phyloP scores from a whole-genome alignment of 2,329 filamentous ascomycete species.

The Aureobasidium leucospermi region DNA sequence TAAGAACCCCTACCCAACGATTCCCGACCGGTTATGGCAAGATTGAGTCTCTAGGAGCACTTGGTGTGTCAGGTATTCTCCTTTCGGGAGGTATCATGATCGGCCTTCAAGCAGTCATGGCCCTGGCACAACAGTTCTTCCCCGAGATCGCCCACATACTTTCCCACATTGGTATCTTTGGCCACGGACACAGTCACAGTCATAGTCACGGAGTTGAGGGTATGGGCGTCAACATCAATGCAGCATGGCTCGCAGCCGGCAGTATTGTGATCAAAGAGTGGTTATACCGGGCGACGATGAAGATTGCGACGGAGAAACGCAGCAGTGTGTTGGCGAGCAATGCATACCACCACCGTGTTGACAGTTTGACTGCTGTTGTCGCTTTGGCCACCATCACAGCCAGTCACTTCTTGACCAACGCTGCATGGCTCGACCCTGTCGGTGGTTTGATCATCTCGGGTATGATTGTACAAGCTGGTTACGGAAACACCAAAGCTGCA shows the following conservation, averaged over 20 bases:
- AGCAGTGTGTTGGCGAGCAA: slow-evolving; percentile 95
- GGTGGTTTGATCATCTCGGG: slow-evolving; percentile 87
- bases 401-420: slow-evolving; percentile 76
- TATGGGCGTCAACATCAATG: slow-evolving; percentile 76
- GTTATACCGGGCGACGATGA: slow-evolving; percentile 96
- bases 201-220: slow-evolving; percentile 51
- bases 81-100: slow-evolving; percentile 87
- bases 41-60: slow-evolving; percentile 88
- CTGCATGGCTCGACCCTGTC: slow-evolving; percentile 88
- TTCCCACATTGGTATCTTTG: slow-evolving; percentile 36
- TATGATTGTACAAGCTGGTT: slow-evolving; percentile 87
- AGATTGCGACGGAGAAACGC: slow-evolving; percentile 86
- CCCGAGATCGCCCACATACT: slow-evolving; percentile 38
- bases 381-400: slow-evolving; percentile 83
- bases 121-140: slow-evolving; percentile 45
- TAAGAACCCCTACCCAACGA: slow-evolving; percentile 71
- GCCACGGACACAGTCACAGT: slow-evolving; percentile 56
- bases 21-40: slow-evolving; percentile 95
- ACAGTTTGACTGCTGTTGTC: slow-evolving; percentile 90
- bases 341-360: slow-evolving; percentile 90
- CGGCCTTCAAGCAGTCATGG: slow-evolving; percentile 60
- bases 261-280: slow-evolving; percentile 93
- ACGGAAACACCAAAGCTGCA: slow-evolving; percentile 73
- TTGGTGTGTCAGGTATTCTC: slow-evolving; percentile 88
- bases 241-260: slow-evolving; percentile 85